Percentiles rank a stretch among this genome's conserved stretches.
phyloP scores from a whole-genome alignment of 1,284 basidiomycete genomes.

The Bondarzewia mesenterica region DNA sequence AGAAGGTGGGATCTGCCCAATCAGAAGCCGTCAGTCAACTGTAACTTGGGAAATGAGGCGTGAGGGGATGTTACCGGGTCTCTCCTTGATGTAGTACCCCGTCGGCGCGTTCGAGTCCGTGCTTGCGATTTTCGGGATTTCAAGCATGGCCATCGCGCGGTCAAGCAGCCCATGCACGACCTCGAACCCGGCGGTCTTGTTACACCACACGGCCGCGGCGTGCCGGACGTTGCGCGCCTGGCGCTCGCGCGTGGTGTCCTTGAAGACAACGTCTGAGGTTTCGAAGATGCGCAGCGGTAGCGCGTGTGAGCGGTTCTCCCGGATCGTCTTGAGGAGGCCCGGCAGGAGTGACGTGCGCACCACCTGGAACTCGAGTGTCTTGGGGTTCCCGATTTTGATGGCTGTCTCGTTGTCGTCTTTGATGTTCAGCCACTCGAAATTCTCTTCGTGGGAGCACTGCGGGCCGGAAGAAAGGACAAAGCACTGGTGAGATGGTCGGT shows the following conservation, averaged over 20 bases:
- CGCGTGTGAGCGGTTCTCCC: slow-evolving; percentile 93
- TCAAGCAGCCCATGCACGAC: slow-evolving; percentile 93
- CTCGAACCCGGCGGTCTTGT: slow-evolving; percentile 96
- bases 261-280: slow-evolving; percentile 88
- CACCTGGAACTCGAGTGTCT: slow-evolving; percentile 96
- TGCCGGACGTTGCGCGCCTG: slow-evolving; percentile 84
- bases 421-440: slow-evolving; percentile 89
- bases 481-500: not conserved
- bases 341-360: slow-evolving; percentile 94
- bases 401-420: slow-evolving; percentile 76
- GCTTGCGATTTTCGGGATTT: slow-evolving; percentile 72
- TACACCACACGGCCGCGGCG: slow-evolving; percentile 90
- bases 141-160: slow-evolving; percentile 90
- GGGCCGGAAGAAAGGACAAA: not conserved
- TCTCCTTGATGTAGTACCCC: slow-evolving; percentile 92
- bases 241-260: slow-evolving; percentile 73
- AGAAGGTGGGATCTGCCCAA: slow-evolving; percentile 76
- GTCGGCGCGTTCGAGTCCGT: slow-evolving; percentile 46
- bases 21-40: not conserved
- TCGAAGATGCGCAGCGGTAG: slow-evolving; percentile 94
- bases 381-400: slow-evolving; percentile 93
- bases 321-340: slow-evolving; percentile 92
- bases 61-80: slow-evolving; percentile 49
- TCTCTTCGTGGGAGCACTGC: slow-evolving; percentile 98
- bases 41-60: not conserved